These are phyloP conservation scores for Sphaceloma murrayae DNA, from an alignment of 2,329 filamentous ascomycete species.

Conservation along the genomic window DNA sequence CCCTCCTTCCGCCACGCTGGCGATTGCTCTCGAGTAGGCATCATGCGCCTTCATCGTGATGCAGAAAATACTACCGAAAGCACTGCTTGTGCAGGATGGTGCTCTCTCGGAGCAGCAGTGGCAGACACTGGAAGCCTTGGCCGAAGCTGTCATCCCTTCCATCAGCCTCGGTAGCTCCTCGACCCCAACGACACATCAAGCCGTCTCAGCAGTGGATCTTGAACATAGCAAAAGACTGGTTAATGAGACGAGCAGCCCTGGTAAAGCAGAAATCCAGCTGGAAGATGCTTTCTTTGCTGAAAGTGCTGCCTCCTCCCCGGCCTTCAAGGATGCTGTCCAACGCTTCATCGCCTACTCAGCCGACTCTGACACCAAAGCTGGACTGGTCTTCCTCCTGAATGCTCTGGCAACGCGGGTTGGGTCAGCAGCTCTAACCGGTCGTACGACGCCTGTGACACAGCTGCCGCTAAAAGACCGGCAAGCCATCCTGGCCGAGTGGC, in stretches of 20 bases:
- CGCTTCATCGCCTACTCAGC: conserved; percentile 42
- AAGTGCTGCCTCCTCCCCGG: conserved; percentile 37
- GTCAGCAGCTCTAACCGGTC: conserved; percentile 58
- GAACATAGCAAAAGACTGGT: conserved; percentile 45
- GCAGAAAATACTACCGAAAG: too few species aligned
- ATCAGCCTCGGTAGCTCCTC: conserved; percentile 33
- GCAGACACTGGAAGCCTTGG: conserved; percentile 48
- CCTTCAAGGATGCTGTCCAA: conserved; percentile 44
- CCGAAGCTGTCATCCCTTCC: conserved; percentile 51
- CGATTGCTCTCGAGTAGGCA: too few species aligned
- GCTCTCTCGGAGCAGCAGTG: conserved; percentile 49
- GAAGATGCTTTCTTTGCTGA: conserved; percentile 26
- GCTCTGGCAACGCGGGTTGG: conserved; percentile 46
- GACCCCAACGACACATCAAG: conserved; percentile 31
- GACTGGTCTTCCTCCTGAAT: conserved; percentile 44
- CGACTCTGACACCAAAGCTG: conserved; percentile 39
- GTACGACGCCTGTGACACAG: conserved; percentile 50
- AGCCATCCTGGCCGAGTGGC: conserved; percentile 54
- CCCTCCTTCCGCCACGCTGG: too few species aligned
- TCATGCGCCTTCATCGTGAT: too few species aligned
- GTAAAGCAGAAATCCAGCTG: conserved; percentile 30
- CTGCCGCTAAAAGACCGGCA: conserved; percentile 54
- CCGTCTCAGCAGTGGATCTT: conserved; percentile 24
- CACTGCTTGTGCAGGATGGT: too few species aligned
- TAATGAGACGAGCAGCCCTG: conserved; percentile 35